Conservation (phyloP, 139 green algal genomes). For the Asterochloris erici region DNA sequence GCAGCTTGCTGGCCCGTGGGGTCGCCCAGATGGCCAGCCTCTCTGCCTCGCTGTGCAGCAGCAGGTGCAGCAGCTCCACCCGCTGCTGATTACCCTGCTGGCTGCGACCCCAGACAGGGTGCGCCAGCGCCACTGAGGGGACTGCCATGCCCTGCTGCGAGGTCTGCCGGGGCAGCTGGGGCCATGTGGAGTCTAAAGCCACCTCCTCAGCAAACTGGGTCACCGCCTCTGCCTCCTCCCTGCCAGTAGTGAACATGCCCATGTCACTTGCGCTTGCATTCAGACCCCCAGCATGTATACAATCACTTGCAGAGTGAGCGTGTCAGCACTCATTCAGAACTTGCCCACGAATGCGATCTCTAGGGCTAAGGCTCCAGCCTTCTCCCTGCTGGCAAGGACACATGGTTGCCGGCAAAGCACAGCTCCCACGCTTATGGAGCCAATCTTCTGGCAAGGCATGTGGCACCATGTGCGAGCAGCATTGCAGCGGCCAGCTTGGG, state of each 20-base stretch:
- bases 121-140: neutral
- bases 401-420: too few species aligned
- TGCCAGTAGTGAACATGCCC: neutral
- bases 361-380: too few species aligned
- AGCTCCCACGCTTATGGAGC: too few species aligned
- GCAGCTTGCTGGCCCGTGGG: neutral
- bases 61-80: slow-evolving; percentile 23
- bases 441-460: too few species aligned
- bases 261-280: too few species aligned
- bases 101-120: slow-evolving; percentile 41
- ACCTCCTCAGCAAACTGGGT: slow-evolving; percentile 25
- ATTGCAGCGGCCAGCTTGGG: too few species aligned
- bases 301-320: too few species aligned
- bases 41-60: slow-evolving; percentile 46
- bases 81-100: slow-evolving; percentile 14
- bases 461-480: too few species aligned
- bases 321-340: too few species aligned
- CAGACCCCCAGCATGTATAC: too few species aligned
- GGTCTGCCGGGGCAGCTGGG: neutral
- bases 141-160: neutral
- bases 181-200: neutral
- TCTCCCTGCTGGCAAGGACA: too few species aligned
- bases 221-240: slow-evolving; percentile 25
- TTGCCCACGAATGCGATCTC: too few species aligned
- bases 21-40: slow-evolving; percentile 35